phyloP scores from a whole-genome alignment of 129 eudicot species.

The Silybum marianum region DNA sequence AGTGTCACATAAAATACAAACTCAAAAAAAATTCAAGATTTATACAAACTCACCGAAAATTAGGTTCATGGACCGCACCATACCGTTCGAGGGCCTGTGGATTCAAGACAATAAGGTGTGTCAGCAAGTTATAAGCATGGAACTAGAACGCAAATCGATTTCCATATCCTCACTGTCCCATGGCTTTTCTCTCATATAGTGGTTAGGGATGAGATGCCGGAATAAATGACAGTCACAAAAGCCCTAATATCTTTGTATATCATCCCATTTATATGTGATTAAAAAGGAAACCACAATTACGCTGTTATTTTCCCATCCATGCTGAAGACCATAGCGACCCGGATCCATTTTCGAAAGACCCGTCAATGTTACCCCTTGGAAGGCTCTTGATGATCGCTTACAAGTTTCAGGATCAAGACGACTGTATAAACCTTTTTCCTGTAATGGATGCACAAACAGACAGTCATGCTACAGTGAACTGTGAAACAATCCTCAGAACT shows the following conservation, averaged over 20 bases:
- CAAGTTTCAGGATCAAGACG: conserved; percentile 58
- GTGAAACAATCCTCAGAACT: conserved; percentile 49
- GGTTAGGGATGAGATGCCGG: conserved; percentile 72
- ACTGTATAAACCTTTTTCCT: conserved; percentile 65
- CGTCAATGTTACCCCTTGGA: conserved; percentile 59
- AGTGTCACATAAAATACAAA: not conserved
- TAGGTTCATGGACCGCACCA: conserved; percentile 82
- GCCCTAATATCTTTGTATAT: conserved; percentile 82
- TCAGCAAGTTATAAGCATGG: conserved; percentile 91
- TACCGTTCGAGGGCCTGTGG: conserved; percentile 99
- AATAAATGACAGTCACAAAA: conserved; percentile 78
- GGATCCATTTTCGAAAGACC: conserved; percentile 79
- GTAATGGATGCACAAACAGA: conserved; percentile 87
- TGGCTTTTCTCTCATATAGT: conserved; percentile 71
- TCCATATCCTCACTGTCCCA: conserved; percentile 99
- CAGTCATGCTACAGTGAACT: conserved; percentile 63
- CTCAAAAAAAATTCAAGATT: not conserved
- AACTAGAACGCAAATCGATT: conserved; percentile 78
- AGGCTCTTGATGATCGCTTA: conserved; percentile 66
- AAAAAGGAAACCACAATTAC: conserved; percentile 99
- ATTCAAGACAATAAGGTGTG: conserved; percentile 96
- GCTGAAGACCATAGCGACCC: conserved; percentile 97
- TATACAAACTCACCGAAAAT: conserved; percentile 74
- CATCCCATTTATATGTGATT: conserved; percentile 92
- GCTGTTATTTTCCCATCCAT: conserved; percentile 99